These are phyloP conservation scores for Tolypocladium cylindrosporum DNA, from an alignment of 2,329 filamentous ascomycete genomes.

Conservation along the genomic window DNA sequence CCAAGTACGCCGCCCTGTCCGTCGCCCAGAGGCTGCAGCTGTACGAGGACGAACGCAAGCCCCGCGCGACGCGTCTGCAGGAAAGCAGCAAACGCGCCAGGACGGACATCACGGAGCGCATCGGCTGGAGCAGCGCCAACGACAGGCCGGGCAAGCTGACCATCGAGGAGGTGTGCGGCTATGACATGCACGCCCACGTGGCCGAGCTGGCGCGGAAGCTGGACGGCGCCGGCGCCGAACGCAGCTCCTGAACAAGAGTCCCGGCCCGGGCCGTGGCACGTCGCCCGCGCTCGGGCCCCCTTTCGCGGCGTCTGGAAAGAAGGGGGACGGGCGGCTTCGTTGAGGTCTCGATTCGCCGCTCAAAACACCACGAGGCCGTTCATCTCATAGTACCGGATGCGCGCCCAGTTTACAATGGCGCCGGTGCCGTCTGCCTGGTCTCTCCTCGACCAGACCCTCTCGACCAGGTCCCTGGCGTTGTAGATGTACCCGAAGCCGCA, in stretches of 20 bases:
- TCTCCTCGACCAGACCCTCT: constrained; percentile 26
- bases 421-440: constrained; percentile 16
- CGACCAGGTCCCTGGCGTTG: constrained; percentile 26
- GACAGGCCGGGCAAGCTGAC: constrained; percentile 47
- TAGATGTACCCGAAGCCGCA: constrained; percentile 32
- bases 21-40: constrained; percentile 31
- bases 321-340: no score
- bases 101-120: constrained; percentile 39
- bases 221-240: background rate
- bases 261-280: no score
- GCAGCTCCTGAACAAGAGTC: background rate
- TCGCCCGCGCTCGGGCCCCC: background rate
- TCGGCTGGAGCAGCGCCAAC: constrained; percentile 17
- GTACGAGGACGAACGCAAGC: constrained; percentile 38
- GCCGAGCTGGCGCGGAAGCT: constrained; percentile 5
- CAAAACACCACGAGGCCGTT: constrained; percentile 22
- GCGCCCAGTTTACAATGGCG: constrained; percentile 22
- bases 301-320: background rate
- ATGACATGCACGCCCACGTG: constrained; percentile 22
- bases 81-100: constrained; percentile 38
- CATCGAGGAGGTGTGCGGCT: constrained; percentile 54
- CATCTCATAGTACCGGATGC: constrained; percentile 25
- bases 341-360: background rate
- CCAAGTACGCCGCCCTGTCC: constrained; percentile 24
- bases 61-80: constrained; percentile 40